A percentile compares a stretch with the other conserved stretches of the same genome.
Evolutionary conservation across 2,329 filamentous ascomycete genomes (phyloP).

Genomic region (Scytalidium lignicola): DNA sequence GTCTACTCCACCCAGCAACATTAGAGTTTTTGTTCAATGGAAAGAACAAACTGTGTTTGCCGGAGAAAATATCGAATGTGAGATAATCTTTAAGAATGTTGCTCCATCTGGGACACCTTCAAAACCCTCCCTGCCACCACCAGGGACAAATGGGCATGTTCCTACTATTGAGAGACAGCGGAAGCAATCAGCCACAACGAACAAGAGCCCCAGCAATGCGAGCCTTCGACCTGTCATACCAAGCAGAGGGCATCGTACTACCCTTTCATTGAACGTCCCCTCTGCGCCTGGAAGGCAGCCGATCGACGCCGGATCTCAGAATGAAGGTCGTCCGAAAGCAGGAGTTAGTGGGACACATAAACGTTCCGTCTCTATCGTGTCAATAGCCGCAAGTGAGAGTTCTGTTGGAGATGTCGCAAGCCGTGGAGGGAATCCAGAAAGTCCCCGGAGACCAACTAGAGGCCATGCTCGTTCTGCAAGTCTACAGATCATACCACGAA

Average conservation of each 20-base stretch:
- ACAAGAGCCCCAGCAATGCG: constrained; percentile 38
- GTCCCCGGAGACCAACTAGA: constrained; percentile 48
- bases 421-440: constrained; percentile 28
- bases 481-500: constrained; percentile 64
- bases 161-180: constrained; percentile 22
- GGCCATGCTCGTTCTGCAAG: constrained; percentile 76
- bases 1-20: constrained; percentile 57
- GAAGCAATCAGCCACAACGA: constrained; percentile 23
- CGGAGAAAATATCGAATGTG: constrained; percentile 92
- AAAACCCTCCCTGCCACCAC: constrained; percentile 18
- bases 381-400: constrained; percentile 54
- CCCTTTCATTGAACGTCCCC: constrained; percentile 58
- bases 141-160: constrained; percentile 18
- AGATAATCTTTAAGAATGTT: constrained; percentile 93
- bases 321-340: constrained; percentile 13
- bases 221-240: constrained; percentile 39
- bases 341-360: constrained; percentile 51
- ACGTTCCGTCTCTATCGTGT: constrained; percentile 77
- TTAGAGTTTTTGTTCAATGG: constrained; percentile 94
- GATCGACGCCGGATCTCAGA: constrained; percentile 16
- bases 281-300: constrained; percentile 19
- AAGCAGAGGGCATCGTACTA: constrained; percentile 58
- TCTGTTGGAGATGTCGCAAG: constrained; percentile 25
- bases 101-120: constrained; percentile 17
- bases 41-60: constrained; percentile 92